Conservation (phyloP, 805 yeast species). For the Cephaloascus fragrans region DNA sequence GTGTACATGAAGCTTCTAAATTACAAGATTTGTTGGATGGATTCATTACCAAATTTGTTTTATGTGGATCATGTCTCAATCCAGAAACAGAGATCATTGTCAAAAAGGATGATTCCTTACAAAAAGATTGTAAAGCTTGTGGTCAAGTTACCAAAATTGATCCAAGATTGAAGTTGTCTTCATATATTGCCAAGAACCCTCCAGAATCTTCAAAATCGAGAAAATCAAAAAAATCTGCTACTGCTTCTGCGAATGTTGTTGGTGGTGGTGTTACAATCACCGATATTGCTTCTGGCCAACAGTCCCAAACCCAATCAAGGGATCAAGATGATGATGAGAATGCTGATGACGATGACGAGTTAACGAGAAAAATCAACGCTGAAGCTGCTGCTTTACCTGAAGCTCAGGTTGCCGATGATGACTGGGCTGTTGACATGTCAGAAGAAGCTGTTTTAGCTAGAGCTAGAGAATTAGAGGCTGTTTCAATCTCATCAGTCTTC, state of each 20-base stretch:
- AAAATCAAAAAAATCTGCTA: slow-evolving; percentile 71
- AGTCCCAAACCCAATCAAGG: slow-evolving; percentile 17
- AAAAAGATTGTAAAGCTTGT: slow-evolving; percentile 96
- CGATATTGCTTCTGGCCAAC: slow-evolving; percentile 56
- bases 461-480: slow-evolving; percentile 76
- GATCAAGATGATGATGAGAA: slow-evolving; percentile 29
- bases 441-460: slow-evolving; percentile 93
- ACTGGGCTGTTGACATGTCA: slow-evolving; percentile 96
- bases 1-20: slow-evolving; percentile 83
- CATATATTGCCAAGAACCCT: slow-evolving; percentile 86
- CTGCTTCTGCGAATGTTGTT: slow-evolving; percentile 82
- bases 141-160: slow-evolving; percentile 83
- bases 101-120: slow-evolving; percentile 63
- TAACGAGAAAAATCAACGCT: slow-evolving; percentile 72
- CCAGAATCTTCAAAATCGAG: slow-evolving; percentile 50
- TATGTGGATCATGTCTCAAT: slow-evolving; percentile 91
- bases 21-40: slow-evolving; percentile 93
- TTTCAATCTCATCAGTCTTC: slow-evolving; percentile 36
- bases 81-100: slow-evolving; percentile 93
- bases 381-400: slow-evolving; percentile 67
- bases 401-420: slow-evolving; percentile 74
- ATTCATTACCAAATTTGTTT: slow-evolving; percentile 83
- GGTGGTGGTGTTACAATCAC: slow-evolving; percentile 80
- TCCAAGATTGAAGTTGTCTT: slow-evolving; percentile 76
- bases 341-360: slow-evolving; percentile 60